Conservation (phyloP, 805 yeast species). For the Tanozyma kutaoensis region DNA sequence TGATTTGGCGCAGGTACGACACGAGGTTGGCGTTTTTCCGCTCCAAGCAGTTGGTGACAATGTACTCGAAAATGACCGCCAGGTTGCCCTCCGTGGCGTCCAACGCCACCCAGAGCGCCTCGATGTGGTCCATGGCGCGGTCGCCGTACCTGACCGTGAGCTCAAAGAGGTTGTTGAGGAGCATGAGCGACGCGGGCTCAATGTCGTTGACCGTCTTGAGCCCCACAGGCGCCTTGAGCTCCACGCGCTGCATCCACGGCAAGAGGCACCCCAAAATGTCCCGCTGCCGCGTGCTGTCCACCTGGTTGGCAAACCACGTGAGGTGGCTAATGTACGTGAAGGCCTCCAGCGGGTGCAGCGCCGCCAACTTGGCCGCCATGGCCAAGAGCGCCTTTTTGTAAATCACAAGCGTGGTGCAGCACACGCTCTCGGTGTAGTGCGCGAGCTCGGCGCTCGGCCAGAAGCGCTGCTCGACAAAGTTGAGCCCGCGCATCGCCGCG, state of each 20-base stretch:
- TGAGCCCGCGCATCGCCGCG: conserved; percentile 61
- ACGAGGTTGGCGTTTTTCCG: conserved; percentile 64
- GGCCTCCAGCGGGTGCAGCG: conserved; percentile 43
- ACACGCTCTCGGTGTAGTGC: conserved; percentile 54
- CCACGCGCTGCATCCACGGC: conserved; percentile 89
- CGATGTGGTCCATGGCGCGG: conserved; percentile 72
- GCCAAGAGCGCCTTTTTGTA: conserved; percentile 79
- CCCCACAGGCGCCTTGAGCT: conserved; percentile 25
- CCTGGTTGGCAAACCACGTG: conserved; percentile 49
- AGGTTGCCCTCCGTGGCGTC: conserved; percentile 64
- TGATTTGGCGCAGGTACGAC: conserved; percentile 66
- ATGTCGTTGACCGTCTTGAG: conserved; percentile 15
- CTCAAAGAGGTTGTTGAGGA: conserved; percentile 67
- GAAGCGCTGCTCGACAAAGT: conserved; percentile 40
- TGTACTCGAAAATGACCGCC: conserved; percentile 56
- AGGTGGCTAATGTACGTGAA: conserved; percentile 56
- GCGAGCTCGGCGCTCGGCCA: conserved; percentile 33
- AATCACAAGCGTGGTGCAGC: conserved; percentile 67
- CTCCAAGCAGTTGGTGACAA: conserved; percentile 54
- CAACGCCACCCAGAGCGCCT: conserved; percentile 91
- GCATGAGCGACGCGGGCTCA: conserved; percentile 40
- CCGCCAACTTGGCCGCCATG: conserved; percentile 61
- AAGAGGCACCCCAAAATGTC: conserved; percentile 70
- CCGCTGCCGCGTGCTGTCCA: conserved; percentile 48
- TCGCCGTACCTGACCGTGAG: conserved; percentile 71